Evolutionary conservation across 805 yeast species (phyloP).

Genomic region (Ogataea corticis): DNA sequence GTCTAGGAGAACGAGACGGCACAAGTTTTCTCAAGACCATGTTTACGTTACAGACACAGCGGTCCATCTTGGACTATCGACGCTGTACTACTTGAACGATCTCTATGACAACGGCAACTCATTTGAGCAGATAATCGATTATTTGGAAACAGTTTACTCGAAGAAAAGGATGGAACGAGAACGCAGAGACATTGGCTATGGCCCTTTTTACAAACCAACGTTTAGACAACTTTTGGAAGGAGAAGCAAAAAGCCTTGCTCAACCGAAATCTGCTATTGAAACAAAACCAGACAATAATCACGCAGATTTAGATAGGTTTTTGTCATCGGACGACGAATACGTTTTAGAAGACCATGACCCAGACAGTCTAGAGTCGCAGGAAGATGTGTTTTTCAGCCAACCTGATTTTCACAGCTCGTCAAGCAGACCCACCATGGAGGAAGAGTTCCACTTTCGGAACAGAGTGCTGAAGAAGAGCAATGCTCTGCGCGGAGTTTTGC

Average conservation of each 20-base stretch:
- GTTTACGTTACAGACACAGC: slow-evolving; percentile 38
- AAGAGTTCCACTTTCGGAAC: slow-evolving; percentile 23
- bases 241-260: slow-evolving; percentile 13
- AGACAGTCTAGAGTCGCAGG: slow-evolving; percentile 5
- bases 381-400: slow-evolving; percentile 2
- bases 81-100: slow-evolving; percentile 29
- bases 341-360: slow-evolving; percentile 13
- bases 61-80: slow-evolving; percentile 33
- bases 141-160: slow-evolving; percentile 28
- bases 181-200: slow-evolving; percentile 30
- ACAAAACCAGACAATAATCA: neutral
- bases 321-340: slow-evolving; percentile 24
- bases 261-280: neutral
- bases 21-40: slow-evolving; percentile 36
- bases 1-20: slow-evolving; percentile 29
- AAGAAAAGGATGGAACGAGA: slow-evolving; percentile 25
- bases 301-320: neutral
- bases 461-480: slow-evolving; percentile 20
- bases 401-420: neutral
- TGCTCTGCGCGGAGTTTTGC: slow-evolving; percentile 29
- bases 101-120: slow-evolving; percentile 32
- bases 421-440: slow-evolving; percentile 2
- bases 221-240: slow-evolving; percentile 25
- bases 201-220: slow-evolving; percentile 29
- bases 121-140: slow-evolving; percentile 29